These are phyloP conservation scores for Drosera capensis DNA, from an alignment of 148 eudicot genomes.

Conservation along the genomic window DNA sequence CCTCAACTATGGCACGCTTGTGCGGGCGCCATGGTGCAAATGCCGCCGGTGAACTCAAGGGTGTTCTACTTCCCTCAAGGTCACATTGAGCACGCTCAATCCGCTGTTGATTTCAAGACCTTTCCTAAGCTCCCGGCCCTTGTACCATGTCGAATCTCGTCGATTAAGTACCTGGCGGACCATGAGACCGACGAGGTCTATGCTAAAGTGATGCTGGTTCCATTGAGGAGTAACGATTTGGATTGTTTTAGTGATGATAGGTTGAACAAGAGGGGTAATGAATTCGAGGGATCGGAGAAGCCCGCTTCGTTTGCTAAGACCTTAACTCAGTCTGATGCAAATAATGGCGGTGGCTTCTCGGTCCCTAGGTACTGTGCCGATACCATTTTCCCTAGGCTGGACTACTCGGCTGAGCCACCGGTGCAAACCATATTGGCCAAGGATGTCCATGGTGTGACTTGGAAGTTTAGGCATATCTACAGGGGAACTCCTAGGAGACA, in stretches of 20 bases:
- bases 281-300: constrained; percentile 26
- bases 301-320: constrained; percentile 73
- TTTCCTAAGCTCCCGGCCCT: constrained; percentile 39
- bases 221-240: constrained; percentile 20
- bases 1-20: constrained; percentile 87
- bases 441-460: constrained; percentile 72
- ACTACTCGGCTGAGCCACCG: constrained; percentile 84
- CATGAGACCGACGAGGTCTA: constrained; percentile 64
- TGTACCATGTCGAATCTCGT: constrained; percentile 36
- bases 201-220: constrained; percentile 42
- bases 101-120: constrained; percentile 26
- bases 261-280: constrained; percentile 9
- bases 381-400: constrained; percentile 73
- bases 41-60: constrained; percentile 55
- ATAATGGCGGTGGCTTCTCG: constrained; percentile 91
- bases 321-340: constrained; percentile 85
- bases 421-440: constrained; percentile 69
- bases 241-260: constrained; percentile 21
- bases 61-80: constrained; percentile 83
- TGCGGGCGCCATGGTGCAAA: constrained; percentile 89
- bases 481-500: constrained; percentile 89
- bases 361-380: constrained; percentile 86
- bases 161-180: constrained; percentile 49
- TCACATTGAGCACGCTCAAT: constrained; percentile 62
- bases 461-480: constrained; percentile 95